Evolutionary conservation across 1,284 basidiomycete species (phyloP).

Genomic region (Wallemia ichthyophaga): DNA sequence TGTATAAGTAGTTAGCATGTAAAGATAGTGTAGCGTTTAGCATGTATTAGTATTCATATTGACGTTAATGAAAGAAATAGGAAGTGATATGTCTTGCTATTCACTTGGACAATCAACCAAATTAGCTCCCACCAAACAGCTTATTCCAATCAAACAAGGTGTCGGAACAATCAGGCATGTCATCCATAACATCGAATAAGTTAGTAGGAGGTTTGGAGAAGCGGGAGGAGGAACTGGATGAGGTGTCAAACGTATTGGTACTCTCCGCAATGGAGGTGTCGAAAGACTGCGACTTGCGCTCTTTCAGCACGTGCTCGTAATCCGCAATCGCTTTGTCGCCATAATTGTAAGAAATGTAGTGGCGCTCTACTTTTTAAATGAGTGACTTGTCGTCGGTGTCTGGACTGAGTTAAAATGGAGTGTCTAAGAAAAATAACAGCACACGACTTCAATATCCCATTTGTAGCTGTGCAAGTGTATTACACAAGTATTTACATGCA

Average conservation of each 20-base stretch:
- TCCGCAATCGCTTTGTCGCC: not conserved
- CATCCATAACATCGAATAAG: not conserved
- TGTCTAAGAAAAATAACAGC: not conserved
- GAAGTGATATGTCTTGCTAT: too few species aligned
- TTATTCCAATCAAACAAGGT: not conserved
- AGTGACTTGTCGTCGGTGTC: not conserved
- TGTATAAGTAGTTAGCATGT: too few species aligned
- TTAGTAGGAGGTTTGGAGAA: not conserved
- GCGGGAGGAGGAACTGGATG: not conserved
- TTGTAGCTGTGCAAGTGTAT: not conserved
- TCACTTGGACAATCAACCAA: too few species aligned
- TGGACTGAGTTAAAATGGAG: not conserved
- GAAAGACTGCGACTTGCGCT: not conserved
- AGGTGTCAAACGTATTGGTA: too few species aligned
- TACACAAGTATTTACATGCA: not conserved
- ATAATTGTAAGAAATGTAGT: not conserved
- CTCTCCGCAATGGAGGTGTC: not conserved
- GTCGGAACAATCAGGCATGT: not conserved
- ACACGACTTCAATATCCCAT: not conserved
- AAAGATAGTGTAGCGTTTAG: too few species aligned
- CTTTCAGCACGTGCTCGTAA: not conserved
- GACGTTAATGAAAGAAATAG: too few species aligned
- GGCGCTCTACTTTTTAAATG: not conserved
- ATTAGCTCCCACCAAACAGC: not conserved
- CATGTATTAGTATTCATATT: too few species aligned